Evolutionary conservation across 768 basidiomycete genomes (phyloP), one percentile per base, ranked within the genome.

Genomic region (Amylocystis lapponica): DNA sequence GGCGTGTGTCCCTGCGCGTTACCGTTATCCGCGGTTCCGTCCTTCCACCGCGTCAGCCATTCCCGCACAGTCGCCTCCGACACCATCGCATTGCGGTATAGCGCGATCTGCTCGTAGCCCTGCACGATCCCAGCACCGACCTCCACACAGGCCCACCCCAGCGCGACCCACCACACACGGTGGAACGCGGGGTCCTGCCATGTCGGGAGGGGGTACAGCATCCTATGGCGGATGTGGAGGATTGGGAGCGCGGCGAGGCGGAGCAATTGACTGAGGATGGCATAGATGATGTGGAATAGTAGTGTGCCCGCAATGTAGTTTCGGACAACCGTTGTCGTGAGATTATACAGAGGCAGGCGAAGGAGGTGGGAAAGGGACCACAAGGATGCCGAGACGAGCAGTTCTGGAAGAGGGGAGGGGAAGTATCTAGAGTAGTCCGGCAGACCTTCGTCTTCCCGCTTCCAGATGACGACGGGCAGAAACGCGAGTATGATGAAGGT

Each of bases 111-210:
- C 36, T 75, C 74, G 55, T 86, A 91, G 8, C 84, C 85, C 57
- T 89, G 87, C 41, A 67, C 65, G 39, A 89, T 70, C 4, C 78
- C 76, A 1, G 79, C 77, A 17, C 74, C 49, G 4, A 81, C 81
- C 50, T 87, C 88, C 4, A 79, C 81, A 6, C 74, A 62, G 11
- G 84, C 82, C 81, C 82, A 87, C 0, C 84, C 83, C 2, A 90
- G 66, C 2, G 83, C 81, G 27, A 86, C 64, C 81, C 81, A 86
- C 86, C 87, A 89, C 3, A 84, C 76, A 23, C 76, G 70, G 17
- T 63, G 58, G 65, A 91, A 91, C 3, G 77, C 74, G 1, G 66
- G 55, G 48, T 80, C 70, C 43, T 61, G 65, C 69, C 76, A 81
- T 7, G 75, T 78, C 31, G 81, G 72, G 25, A 60, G 64, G 37